phyloP scores from a whole-genome alignment of 78 protist genomes.

The Dictyostelium purpureum region DNA sequence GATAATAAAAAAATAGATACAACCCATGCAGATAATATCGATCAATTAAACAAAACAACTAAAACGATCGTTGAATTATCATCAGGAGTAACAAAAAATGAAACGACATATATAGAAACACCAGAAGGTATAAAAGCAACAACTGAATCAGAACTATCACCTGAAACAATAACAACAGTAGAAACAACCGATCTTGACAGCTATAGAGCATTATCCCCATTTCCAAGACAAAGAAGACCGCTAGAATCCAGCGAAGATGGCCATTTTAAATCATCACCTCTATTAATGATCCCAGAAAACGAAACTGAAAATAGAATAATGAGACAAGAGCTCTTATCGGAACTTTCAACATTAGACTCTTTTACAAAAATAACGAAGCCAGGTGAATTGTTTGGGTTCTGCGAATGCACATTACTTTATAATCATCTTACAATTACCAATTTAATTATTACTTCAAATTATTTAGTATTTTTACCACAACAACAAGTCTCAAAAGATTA shows the following conservation, averaged over 20 bases:
- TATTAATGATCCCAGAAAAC: background rate
- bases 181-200: too few relatives aligned
- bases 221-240: too few relatives aligned
- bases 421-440: conserved; percentile 37
- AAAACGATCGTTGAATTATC: too few relatives aligned
- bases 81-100: too few relatives aligned
- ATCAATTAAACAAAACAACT: too few relatives aligned
- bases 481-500: conserved; percentile 4
- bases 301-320: background rate
- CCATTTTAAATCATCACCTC: background rate
- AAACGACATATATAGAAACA: too few relatives aligned
- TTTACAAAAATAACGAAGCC: background rate
- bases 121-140: too few relatives aligned
- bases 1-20: background rate
- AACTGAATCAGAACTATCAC: background rate
- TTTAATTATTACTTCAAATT: conserved; percentile 12
- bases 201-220: too few relatives aligned
- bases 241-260: too few relatives aligned
- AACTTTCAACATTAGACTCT: background rate
- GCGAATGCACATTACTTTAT: conserved; percentile 43
- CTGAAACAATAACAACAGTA: background rate
- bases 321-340: background rate
- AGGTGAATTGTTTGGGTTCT: conserved; percentile 23
- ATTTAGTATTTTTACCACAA: conserved; percentile 36
- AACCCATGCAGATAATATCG: too few relatives aligned